Base-by-base conservation (phyloP, 1,139 yeast genomes). In the Dujonia santamariae region DNA sequence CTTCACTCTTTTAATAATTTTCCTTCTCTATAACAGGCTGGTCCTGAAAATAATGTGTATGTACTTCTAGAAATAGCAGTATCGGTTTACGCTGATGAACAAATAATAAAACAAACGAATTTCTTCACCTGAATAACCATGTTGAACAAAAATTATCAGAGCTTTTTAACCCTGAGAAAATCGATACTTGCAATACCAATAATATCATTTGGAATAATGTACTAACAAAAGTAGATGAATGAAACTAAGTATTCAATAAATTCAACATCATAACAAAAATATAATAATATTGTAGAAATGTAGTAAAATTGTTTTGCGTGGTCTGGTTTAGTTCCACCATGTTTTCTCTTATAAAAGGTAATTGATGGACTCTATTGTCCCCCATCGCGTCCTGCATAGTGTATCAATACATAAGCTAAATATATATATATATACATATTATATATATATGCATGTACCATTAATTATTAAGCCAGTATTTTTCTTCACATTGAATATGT, bases 111-210 rank as follows among this genome's bases (percentile, higher is more conserved):
- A 55, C 51, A 62, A 59, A 66, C 69, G 82, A 76, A 76, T 76
- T 76, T 76, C 82, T 76, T 76, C 82, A 74, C 65, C 82, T 74
- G 82, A 76, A 71, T 44, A 47, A 50, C 63, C 70, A 62, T 74
- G 80, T 71, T 67, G 78, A 73, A 50, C 57, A 55, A 70, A 63
- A 57, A 63, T 63, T 69, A 63, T 66, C 80, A 75, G 82, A 76
- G 82, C 82, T 76, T 76, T 76, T 76, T 76, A 76, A 76, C 80
- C 70, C 82, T 76, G 82, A 75, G 46, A 36, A 7, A 16, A 26
- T 26, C 20, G 19, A 15, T 34, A 15, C 11, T 28, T 26, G 19
- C 9, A 26, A 21, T 9, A 15, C 13, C 16, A 16, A n/a, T 18
- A 9, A n/a, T 22, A 17, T 19, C 19, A 6, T 13, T 24, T 7